Evolutionary conservation across 169 alveolate genomes (phyloP).

Genomic region (Plasmodium inui): DNA sequence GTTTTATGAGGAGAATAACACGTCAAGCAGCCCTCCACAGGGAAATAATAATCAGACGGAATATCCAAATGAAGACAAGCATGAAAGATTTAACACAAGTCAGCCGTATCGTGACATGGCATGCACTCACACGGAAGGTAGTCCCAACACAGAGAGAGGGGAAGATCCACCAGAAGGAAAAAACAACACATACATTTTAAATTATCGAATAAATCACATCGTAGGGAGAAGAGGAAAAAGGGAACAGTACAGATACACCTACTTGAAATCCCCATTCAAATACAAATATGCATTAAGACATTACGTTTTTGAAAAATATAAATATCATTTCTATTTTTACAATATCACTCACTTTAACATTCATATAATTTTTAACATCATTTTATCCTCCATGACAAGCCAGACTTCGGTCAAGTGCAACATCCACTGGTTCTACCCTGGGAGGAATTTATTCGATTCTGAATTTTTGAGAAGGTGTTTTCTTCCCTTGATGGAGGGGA

Average conservation of each 20-base stretch:
- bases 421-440: constrained; percentile 62
- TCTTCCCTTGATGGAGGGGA: background rate
- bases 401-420: constrained; percentile 58
- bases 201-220: constrained; percentile 30
- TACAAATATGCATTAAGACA: constrained; percentile 85
- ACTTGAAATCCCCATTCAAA: constrained; percentile 83
- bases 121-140: background rate
- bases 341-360: constrained; percentile 77
- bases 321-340: constrained; percentile 76
- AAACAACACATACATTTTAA: constrained; percentile 7
- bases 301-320: constrained; percentile 85
- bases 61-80: background rate
- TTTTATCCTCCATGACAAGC: constrained; percentile 70
- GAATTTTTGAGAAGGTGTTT: constrained; percentile 28
- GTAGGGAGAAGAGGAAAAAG: constrained; percentile 72
- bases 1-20: background rate
- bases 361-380: constrained; percentile 47
- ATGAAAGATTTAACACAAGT: background rate
- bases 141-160: background rate
- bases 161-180: background rate
- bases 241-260: constrained; percentile 84
- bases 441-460: constrained; percentile 32
- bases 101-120: background rate
- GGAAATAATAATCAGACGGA: background rate
- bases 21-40: background rate